Percentiles rank a stretch among this genome's conserved stretches.
These are phyloP conservation scores for Pleurozium schreberi DNA, from an alignment of 225 moss, liverwort and hornwort species.

Conservation along the genomic window DNA sequence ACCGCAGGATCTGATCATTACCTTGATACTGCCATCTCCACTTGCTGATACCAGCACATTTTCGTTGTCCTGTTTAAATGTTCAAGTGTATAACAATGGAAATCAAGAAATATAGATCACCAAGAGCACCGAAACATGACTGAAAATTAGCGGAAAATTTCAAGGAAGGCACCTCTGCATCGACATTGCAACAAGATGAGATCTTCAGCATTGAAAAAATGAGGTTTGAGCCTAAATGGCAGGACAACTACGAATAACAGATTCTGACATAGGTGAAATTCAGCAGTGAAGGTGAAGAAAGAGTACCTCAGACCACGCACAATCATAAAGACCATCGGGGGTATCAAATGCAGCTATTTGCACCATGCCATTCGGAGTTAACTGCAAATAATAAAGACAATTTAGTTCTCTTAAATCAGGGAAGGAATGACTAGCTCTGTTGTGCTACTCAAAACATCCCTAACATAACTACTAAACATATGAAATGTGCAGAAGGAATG, in stretches of 20 bases:
- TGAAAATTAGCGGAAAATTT: neutral
- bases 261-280: neutral
- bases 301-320: slow-evolving; percentile 84
- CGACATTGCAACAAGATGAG: neutral
- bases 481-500: neutral
- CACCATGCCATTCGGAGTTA: slow-evolving; percentile 70
- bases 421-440: neutral
- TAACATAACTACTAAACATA: neutral
- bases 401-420: neutral
- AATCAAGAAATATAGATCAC: neutral
- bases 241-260: neutral
- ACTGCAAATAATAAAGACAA: slow-evolving; percentile 4
- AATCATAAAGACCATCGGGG: slow-evolving; percentile 98
- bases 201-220: neutral
- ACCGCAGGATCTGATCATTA: slow-evolving; percentile 5
- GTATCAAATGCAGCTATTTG: slow-evolving; percentile 87
- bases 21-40: slow-evolving; percentile 68
- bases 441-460: neutral
- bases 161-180: neutral
- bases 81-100: neutral
- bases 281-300: neutral
- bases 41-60: slow-evolving; percentile 58
- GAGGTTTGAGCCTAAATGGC: neutral
- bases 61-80: slow-evolving; percentile 40
- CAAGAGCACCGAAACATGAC: neutral